phyloP scores from a whole-genome alignment of 2,329 filamentous ascomycete species.

The Penicillium sp. region DNA sequence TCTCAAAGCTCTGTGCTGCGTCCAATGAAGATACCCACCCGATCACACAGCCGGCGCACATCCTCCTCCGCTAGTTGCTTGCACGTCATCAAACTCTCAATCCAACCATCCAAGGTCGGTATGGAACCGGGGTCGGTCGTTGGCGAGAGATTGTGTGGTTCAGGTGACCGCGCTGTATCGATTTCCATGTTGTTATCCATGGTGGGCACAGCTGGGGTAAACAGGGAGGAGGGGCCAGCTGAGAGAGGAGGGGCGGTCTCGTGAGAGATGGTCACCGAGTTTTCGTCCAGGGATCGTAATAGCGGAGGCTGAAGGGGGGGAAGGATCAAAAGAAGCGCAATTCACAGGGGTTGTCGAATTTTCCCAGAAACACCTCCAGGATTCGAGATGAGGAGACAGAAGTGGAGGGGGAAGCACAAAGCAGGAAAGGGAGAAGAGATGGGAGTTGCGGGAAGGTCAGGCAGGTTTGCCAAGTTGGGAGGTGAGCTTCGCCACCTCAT shows the following conservation, averaged over 20 bases:
- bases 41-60: conserved; percentile 95
- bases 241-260: conserved; percentile 35
- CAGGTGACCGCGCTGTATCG: conserved; percentile 85
- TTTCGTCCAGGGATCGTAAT: conserved; percentile 16
- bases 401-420: conserved; percentile 18
- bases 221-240: conserved; percentile 29
- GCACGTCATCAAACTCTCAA: conserved; percentile 96
- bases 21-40: conserved; percentile 61
- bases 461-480: conserved; percentile 17
- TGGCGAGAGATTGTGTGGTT: conserved; percentile 73
- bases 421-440: conserved; percentile 27
- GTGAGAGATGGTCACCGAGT: conserved; percentile 31
- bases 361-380: conserved; percentile 23
- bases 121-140: conserved; percentile 84
- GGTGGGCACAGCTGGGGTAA: conserved; percentile 25
- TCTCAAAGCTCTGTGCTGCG: conserved; percentile 6
- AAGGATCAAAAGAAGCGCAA: conserved; percentile 10
- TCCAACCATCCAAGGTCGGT: conserved; percentile 95
- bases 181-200: conserved; percentile 99
- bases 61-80: conserved; percentile 96
- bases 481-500: conserved; percentile 24
- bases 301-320: conserved; percentile 9
- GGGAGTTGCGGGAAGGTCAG: conserved; percentile 28
- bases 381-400: conserved; percentile 17
- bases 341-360: conserved; percentile 10